phyloP scores from a whole-genome alignment of 2,329 filamentous ascomycete species.

The Fusarium coicis region DNA sequence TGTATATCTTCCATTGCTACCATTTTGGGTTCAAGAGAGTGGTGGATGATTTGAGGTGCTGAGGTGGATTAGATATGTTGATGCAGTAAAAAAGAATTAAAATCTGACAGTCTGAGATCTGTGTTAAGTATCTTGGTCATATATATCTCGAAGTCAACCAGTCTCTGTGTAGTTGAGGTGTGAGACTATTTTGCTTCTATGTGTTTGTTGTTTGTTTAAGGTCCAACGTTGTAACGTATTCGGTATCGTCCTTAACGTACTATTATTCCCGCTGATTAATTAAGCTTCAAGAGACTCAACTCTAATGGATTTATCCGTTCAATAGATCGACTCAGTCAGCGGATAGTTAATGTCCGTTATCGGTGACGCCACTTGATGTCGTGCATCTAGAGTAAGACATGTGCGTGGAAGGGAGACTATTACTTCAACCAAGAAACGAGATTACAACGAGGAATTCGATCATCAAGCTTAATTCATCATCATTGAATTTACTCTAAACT shows the following conservation, averaged over 20 bases:
- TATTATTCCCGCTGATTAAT: not conserved
- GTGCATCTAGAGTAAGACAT: slow-evolving; percentile 15
- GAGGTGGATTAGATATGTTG: slow-evolving; percentile 6
- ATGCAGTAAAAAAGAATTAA: not conserved
- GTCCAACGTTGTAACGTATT: not conserved
- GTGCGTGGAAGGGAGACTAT: not conserved
- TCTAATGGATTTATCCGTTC: not conserved
- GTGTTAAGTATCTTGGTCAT: not conserved
- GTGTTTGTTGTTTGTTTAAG: not conserved
- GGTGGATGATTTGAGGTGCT: slow-evolving; percentile 19
- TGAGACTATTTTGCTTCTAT: not conserved
- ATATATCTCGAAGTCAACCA: not conserved
- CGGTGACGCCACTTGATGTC: slow-evolving; percentile 31
- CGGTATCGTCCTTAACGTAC: not conserved
- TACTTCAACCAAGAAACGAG: slow-evolving; percentile 5
- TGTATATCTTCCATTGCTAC: slow-evolving; percentile 15
- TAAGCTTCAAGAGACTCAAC: not conserved
- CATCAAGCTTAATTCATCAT: not conserved
- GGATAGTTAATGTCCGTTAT: slow-evolving; percentile 29
- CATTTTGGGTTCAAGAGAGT: slow-evolving; percentile 1
- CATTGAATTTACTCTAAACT: not conserved
- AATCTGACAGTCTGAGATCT: not conserved
- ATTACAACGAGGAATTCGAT: not conserved
- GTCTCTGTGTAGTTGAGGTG: not conserved
- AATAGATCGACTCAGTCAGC: not conserved